Base-by-base conservation (phyloP, 495 filamentous ascomycete genomes). In the Polyplosphaeria fusca region DNA sequence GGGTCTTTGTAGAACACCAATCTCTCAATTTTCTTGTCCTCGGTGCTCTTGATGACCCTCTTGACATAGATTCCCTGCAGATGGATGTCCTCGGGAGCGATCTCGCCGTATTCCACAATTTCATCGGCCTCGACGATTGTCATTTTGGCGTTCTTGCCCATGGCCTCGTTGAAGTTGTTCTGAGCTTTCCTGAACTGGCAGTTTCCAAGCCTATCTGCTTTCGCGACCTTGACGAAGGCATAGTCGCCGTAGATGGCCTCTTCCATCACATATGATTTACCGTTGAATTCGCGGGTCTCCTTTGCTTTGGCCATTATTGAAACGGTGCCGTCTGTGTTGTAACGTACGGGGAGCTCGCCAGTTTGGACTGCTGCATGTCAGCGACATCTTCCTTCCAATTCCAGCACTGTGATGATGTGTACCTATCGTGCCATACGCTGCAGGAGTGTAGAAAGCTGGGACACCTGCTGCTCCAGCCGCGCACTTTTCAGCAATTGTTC, bases 51-150 rank as follows among this genome's bases (percentile, higher is more conserved):
- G 54, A 96, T 82, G 22, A 96, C 89, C 37, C 86, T 80, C 75
- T 87, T 88, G 59, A 96, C 91, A 67, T 95, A 96, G 67, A 96
- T 91, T 37, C 91, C 89, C 0, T 90, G 90, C 2, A 96, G 73
- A 72, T 95, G 89, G 5, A 96, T 82, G 26, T 86, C 79, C 50
- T 86, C 85, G 2, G 91, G 88, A 0, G 85, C 72, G 65, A 96
- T 91, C 66, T 87, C 86, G 40, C 91, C 91, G 0, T 83, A 81
- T 69, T 91, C 87, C 16, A 96, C 91, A 60, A 96, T 92, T 56
- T 95, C 77, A 69, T 96, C 91, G 7, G 91, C 91, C 74, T 95
- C 91, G 22, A 96, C 91, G 44, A 95, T 92, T 43, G 91, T 95
- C 71, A 86, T 79, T 73, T 88, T 89, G 18, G 89, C 91, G 68